A percentile compares a stretch with the other conserved stretches of the same genome.
These are phyloP conservation scores for Alternaria sp. DNA, from an alignment of 2,329 filamentous ascomycete genomes.

Conservation along the genomic window DNA sequence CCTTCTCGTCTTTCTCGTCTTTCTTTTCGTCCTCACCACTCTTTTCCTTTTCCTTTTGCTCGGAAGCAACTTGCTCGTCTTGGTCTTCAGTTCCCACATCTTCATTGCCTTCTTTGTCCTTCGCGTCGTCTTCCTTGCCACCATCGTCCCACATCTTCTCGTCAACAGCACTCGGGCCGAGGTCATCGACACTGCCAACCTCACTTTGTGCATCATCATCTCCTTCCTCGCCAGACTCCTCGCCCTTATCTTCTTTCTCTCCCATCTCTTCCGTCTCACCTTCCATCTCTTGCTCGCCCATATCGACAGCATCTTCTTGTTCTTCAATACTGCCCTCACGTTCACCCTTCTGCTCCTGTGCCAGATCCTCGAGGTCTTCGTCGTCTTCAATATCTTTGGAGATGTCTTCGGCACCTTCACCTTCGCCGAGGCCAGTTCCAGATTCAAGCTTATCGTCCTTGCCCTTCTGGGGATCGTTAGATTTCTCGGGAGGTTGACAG, in stretches of 20 bases:
- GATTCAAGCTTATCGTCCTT: slow-evolving; percentile 82
- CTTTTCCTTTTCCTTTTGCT: slow-evolving; percentile 60
- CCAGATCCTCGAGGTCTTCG: slow-evolving; percentile 89
- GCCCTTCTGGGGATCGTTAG: slow-evolving; percentile 66
- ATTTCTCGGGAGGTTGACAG: slow-evolving; percentile 85
- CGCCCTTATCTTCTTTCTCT: slow-evolving; percentile 63
- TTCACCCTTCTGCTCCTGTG: slow-evolving; percentile 75
- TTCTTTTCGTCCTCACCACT: slow-evolving; percentile 65
- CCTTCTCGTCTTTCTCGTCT: slow-evolving; percentile 63
- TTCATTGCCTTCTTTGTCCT: slow-evolving; percentile 76
- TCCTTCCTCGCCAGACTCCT: slow-evolving; percentile 54
- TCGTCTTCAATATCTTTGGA: slow-evolving; percentile 96
- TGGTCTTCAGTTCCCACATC: slow-evolving; percentile 57
- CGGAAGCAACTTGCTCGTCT: slow-evolving; percentile 54
- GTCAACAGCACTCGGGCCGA: slow-evolving; percentile 88
- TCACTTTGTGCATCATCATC: slow-evolving; percentile 82
- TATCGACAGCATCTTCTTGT: slow-evolving; percentile 85
- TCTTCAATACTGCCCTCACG: slow-evolving; percentile 73
- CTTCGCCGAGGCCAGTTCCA: slow-evolving; percentile 92
- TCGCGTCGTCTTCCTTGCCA: slow-evolving; percentile 77
- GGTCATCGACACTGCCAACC: slow-evolving; percentile 85
- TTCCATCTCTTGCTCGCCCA: slow-evolving; percentile 90
- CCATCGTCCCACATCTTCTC: slow-evolving; percentile 99
- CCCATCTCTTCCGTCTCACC: slow-evolving; percentile 74
- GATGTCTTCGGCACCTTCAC: slow-evolving; percentile 94